Evolutionary conservation across 2,329 filamentous ascomycete species (phyloP).

Genomic region (Stemphylium lycopersici): DNA sequence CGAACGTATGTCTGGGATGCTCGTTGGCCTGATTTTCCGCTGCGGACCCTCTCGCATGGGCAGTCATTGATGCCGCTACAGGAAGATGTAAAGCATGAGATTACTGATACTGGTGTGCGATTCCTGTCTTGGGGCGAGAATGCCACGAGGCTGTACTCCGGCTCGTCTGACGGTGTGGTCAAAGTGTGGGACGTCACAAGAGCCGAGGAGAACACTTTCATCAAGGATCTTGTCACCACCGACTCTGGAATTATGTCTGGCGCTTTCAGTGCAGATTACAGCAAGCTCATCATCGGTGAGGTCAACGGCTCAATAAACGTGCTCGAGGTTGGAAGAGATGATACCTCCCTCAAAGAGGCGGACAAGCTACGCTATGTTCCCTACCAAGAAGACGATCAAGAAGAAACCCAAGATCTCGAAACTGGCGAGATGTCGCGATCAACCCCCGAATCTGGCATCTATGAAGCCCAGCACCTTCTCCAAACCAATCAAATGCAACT

Average conservation of each 20-base stretch:
- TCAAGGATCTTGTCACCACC: constrained; percentile 58
- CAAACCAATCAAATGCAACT: constrained; percentile 42
- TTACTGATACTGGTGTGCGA: constrained; percentile 63
- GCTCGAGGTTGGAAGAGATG: constrained; percentile 52
- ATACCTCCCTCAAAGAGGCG: constrained; percentile 35
- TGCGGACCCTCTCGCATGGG: constrained; percentile 60
- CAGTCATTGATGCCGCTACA: constrained; percentile 57
- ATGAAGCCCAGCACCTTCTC: constrained; percentile 37
- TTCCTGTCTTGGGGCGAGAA: constrained; percentile 64
- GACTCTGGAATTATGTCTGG: constrained; percentile 64
- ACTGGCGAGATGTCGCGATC: not conserved
- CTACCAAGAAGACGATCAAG: constrained; percentile 19
- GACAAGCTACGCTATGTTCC: constrained; percentile 38
- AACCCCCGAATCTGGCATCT: constrained; percentile 32
- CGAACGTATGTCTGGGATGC: constrained; percentile 66
- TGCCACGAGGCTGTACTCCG: constrained; percentile 61
- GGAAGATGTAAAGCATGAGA: constrained; percentile 53
- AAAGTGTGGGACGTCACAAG: constrained; percentile 65
- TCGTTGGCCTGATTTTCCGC: constrained; percentile 52
- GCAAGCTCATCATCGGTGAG: constrained; percentile 63
- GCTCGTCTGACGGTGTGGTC: constrained; percentile 65
- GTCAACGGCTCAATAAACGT: constrained; percentile 62
- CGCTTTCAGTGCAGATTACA: constrained; percentile 61
- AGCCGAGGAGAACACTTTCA: constrained; percentile 57
- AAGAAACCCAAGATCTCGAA: not conserved